A percentile compares a stretch with the other conserved stretches of the same genome.
These are phyloP conservation scores for Lathyrus aphaca DNA, from an alignment of 306 rosid species.

Conservation along the genomic window DNA sequence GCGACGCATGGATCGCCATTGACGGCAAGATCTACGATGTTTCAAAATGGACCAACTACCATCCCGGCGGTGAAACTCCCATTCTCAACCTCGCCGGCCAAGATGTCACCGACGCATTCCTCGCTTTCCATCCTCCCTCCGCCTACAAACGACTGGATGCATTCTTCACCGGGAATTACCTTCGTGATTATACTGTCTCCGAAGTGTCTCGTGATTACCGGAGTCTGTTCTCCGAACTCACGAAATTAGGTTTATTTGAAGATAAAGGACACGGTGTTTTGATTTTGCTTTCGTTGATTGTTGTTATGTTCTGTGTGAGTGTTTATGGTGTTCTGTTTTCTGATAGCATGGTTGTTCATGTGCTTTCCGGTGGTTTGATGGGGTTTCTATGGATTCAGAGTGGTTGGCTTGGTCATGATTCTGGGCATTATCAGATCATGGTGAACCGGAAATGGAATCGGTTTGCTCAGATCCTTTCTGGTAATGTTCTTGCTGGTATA, in stretches of 20 bases:
- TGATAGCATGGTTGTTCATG: slow-evolving; percentile 48
- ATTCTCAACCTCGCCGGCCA: slow-evolving; percentile 73
- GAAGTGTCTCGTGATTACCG: slow-evolving; percentile 65
- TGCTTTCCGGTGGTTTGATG: slow-evolving; percentile 45
- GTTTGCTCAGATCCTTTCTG: slow-evolving; percentile 57
- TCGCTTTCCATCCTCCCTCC: slow-evolving; percentile 68
- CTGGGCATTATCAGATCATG: slow-evolving; percentile 69
- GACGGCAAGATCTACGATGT: slow-evolving; percentile 76
- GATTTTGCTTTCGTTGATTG: slow-evolving; percentile 35
- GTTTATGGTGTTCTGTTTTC: slow-evolving; percentile 57
- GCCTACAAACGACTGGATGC: slow-evolving; percentile 51
- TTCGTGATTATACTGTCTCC: slow-evolving; percentile 59
- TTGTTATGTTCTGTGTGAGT: slow-evolving; percentile 42
- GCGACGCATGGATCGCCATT: slow-evolving; percentile 77
- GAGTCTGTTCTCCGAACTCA: slow-evolving; percentile 43
- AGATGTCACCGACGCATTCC: slow-evolving; percentile 80
- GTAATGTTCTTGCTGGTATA: slow-evolving; percentile 73
- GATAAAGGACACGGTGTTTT: slow-evolving; percentile 58
- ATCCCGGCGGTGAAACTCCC: slow-evolving; percentile 76
- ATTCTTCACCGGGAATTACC: slow-evolving; percentile 54
- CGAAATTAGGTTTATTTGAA: slow-evolving; percentile 54
- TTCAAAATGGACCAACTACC: slow-evolving; percentile 57
- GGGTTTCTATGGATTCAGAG: slow-evolving; percentile 73
- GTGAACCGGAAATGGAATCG: slow-evolving; percentile 40
- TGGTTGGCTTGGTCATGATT: slow-evolving; percentile 78